A percentile compares a stretch with the other conserved stretches of the same genome.
Conservation (phyloP, 2,329 filamentous ascomycete species). For the Paracoccidioides lutzii region DNA sequence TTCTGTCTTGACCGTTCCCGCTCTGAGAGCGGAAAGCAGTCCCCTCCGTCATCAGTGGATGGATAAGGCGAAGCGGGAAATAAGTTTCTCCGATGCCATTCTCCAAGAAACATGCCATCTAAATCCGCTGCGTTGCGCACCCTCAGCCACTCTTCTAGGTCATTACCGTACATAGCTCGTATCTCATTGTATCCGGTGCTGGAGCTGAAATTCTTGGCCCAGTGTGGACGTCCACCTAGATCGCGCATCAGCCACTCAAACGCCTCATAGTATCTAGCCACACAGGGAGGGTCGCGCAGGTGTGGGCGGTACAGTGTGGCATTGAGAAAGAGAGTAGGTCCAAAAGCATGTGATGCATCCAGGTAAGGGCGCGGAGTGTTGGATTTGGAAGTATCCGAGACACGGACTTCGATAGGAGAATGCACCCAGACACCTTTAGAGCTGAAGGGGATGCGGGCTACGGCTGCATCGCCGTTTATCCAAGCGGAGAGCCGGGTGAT, state of each 20-base stretch:
- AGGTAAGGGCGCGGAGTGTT: slow-evolving; percentile 49
- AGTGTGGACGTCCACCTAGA: slow-evolving; percentile 69
- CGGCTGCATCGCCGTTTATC: slow-evolving; percentile 62
- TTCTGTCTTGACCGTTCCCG: slow-evolving; percentile 26
- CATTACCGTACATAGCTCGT: slow-evolving; percentile 53
- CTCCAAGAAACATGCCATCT: slow-evolving; percentile 75
- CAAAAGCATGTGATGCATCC: slow-evolving; percentile 55
- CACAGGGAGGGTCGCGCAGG: slow-evolving; percentile 61
- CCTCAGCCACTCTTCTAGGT: slow-evolving; percentile 52
- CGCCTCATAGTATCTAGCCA: slow-evolving; percentile 67
- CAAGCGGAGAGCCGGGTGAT: slow-evolving; percentile 71
- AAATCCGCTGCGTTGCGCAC: slow-evolving; percentile 58
- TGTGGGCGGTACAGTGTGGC: slow-evolving; percentile 82
- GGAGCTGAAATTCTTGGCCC: slow-evolving; percentile 78
- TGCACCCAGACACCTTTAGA: slow-evolving; percentile 70
- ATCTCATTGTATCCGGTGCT: slow-evolving; percentile 46
- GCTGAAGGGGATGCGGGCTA: slow-evolving; percentile 66
- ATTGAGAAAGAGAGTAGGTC: slow-evolving; percentile 75
- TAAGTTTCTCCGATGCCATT: slow-evolving; percentile 71
- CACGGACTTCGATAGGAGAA: slow-evolving; percentile 82
- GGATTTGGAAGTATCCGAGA: slow-evolving; percentile 52
- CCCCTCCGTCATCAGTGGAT: not conserved
- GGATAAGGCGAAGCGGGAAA: slow-evolving; percentile 19
- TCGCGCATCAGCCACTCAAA: slow-evolving; percentile 88
- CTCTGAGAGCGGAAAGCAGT: slow-evolving; percentile 30